A percentile compares a stretch with the other conserved stretches of the same genome.
phyloP scores from a whole-genome alignment of 306 rosid genomes.

The Cicer cuneatum region DNA sequence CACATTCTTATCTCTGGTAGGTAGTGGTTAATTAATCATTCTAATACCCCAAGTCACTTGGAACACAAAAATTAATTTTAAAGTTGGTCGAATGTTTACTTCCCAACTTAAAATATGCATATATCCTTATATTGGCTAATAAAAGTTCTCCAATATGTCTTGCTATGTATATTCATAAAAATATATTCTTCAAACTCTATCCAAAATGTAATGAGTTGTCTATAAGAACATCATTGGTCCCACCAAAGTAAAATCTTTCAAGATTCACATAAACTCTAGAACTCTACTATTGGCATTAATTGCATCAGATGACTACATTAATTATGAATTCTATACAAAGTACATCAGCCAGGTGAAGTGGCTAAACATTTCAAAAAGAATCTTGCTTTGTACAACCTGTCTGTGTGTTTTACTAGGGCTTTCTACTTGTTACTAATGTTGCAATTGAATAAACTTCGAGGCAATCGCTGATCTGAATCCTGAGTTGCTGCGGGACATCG shows the following conservation, averaged over 20 bases:
- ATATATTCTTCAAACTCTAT: too few species aligned
- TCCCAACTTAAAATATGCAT: too few species aligned
- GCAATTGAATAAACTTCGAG: not conserved
- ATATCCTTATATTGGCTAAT: too few species aligned
- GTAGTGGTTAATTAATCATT: not conserved
- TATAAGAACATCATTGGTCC: not conserved
- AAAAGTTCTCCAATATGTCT: too few species aligned
- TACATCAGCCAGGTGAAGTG: constrained; percentile 12
- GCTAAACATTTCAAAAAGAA: constrained; percentile 19
- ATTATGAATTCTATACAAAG: not conserved
- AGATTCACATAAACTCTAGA: not conserved
- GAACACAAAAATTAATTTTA: not conserved
- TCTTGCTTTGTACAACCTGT: constrained; percentile 17
- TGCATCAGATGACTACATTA: constrained; percentile 6
- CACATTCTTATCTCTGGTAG: not conserved
- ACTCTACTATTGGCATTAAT: not conserved
- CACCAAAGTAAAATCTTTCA: not conserved
- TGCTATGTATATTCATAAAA: too few species aligned
- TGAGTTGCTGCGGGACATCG: constrained; percentile 4
- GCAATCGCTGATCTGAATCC: not conserved
- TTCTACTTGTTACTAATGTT: constrained; percentile 12
- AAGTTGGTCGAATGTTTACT: not conserved
- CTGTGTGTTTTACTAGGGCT: not conserved
- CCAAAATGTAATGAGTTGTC: not conserved
- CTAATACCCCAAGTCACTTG: not conserved